Percentiles rank a stretch among this genome's conserved stretches.
These are phyloP conservation scores for Rhizopus stolonifer DNA, from an alignment of 371 early-diverging fungal genomes.

Conservation along the genomic window DNA sequence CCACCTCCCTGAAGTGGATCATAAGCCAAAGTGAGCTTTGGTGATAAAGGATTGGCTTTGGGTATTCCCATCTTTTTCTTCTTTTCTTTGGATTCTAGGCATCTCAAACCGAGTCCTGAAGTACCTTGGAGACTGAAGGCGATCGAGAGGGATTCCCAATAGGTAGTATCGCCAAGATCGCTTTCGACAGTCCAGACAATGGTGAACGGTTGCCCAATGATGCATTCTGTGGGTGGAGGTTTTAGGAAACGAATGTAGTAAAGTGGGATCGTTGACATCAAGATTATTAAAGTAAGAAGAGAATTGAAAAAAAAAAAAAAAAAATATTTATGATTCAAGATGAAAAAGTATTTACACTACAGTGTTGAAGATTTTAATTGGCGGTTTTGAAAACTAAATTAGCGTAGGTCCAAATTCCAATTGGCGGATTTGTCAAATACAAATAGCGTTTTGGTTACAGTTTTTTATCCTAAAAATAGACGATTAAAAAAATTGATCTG, in stretches of 20 bases:
- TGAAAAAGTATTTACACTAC: no score
- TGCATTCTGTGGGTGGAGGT: slow-evolving; percentile 35
- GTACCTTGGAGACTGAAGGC: slow-evolving; percentile 11
- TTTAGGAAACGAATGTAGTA: slow-evolving; percentile 45
- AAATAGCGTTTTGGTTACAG: no score
- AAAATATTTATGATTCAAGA: no score
- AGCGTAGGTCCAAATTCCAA: no score
- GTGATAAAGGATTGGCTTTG: neutral
- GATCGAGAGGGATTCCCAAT: slow-evolving; percentile 26
- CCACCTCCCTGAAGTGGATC: slow-evolving; percentile 40
- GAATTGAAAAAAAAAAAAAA: no score
- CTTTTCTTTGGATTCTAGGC: slow-evolving; percentile 8
- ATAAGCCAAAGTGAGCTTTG: slow-evolving; percentile 17
- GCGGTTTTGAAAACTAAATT: no score
- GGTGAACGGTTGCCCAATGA: slow-evolving; percentile 34
- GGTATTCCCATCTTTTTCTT: neutral
- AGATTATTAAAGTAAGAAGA: no score
- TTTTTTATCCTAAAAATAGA: no score
- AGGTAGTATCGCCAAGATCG: slow-evolving; percentile 45
- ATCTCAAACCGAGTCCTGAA: slow-evolving; percentile 15
- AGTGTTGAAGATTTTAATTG: no score
- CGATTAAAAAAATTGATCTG: no score
- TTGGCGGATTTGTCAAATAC: no score
- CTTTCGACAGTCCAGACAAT: slow-evolving; percentile 49
- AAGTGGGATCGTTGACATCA: no score